Percentiles rank a stretch among this genome's conserved stretches.
These are phyloP conservation scores for Bjerkandera adusta DNA, from an alignment of 1,284 basidiomycete genomes.

Conservation along the genomic window DNA sequence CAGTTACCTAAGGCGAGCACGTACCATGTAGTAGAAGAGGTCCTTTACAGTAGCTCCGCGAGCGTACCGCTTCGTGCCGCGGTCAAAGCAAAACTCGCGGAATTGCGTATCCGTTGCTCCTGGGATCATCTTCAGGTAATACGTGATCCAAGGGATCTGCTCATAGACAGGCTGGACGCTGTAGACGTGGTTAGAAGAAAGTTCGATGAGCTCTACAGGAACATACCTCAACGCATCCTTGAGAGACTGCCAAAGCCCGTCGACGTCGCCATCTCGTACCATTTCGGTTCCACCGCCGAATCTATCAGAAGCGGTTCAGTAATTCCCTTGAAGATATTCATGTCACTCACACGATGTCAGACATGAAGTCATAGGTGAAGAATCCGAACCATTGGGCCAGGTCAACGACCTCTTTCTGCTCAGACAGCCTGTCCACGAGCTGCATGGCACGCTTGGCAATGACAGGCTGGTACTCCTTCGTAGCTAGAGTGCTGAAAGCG, in stretches of 20 bases:
- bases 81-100: conserved; percentile 31
- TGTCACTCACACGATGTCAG: conserved; percentile 32
- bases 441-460: conserved; percentile 32
- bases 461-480: conserved; percentile 39
- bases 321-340: too few relatives aligned
- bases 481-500: conserved; percentile 36
- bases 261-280: conserved; percentile 10
- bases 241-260: conserved; percentile 9
- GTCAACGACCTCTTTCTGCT: conserved; percentile 23
- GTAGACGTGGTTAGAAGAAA: too few relatives aligned
- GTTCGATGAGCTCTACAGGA: too few relatives aligned
- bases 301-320: not conserved
- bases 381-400: conserved; percentile 33
- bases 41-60: conserved; percentile 41
- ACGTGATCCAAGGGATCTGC: conserved; percentile 43
- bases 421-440: conserved; percentile 30
- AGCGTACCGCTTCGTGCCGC: conserved; percentile 25
- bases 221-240: conserved; percentile 11
- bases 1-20: too few relatives aligned
- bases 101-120: conserved; percentile 30
- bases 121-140: conserved; percentile 30
- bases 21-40: conserved; percentile 37
- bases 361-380: conserved; percentile 39
- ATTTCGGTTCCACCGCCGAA: conserved; percentile 16
- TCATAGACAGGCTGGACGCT: conserved; percentile 21